A percentile compares a stretch with the other conserved stretches of the same genome.
These are phyloP conservation scores for Exophiala phaeomuriformis DNA, from an alignment of 2,329 filamentous ascomycete species.

Conservation along the genomic window DNA sequence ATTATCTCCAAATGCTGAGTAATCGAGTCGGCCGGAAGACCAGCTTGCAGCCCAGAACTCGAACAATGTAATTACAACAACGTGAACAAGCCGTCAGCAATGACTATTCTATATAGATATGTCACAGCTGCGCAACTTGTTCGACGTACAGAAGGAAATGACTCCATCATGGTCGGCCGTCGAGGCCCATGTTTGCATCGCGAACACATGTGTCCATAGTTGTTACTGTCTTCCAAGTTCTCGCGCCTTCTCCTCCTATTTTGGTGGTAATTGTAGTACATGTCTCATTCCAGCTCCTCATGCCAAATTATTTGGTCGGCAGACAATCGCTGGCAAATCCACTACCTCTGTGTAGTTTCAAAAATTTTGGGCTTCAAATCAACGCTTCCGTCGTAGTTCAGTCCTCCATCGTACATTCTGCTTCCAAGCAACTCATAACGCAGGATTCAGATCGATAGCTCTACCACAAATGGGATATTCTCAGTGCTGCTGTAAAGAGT, in stretches of 20 bases:
- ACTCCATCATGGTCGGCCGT: too few relatives aligned
- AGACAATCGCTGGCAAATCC: background rate
- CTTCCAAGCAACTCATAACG: background rate
- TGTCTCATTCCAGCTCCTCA: conserved; percentile 1
- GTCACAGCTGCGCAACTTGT: too few relatives aligned
- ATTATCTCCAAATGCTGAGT: too few relatives aligned
- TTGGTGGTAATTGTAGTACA: background rate
- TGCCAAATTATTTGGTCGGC: conserved; percentile 6
- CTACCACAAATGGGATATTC: background rate
- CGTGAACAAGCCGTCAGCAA: too few relatives aligned
- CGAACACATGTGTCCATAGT: background rate
- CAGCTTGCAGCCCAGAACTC: too few relatives aligned
- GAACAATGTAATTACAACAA: too few relatives aligned
- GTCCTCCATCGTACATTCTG: conserved; percentile 7
- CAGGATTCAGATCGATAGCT: conserved; percentile 3
- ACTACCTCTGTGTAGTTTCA: conserved; percentile 10
- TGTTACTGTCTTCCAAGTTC: background rate
- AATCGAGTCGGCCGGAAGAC: too few relatives aligned
- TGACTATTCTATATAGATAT: too few relatives aligned
- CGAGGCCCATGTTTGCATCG: too few relatives aligned
- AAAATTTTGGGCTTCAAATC: conserved; percentile 1
- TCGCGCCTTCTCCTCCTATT: background rate
- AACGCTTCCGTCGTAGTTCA: conserved; percentile 11
- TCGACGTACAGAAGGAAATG: too few relatives aligned
- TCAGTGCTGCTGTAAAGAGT: conserved; percentile 12